Percentiles rank a stretch among this genome's conserved stretches.
Conservation (phyloP, 805 yeast genomes). For the Yarrowia bubula region DNA sequence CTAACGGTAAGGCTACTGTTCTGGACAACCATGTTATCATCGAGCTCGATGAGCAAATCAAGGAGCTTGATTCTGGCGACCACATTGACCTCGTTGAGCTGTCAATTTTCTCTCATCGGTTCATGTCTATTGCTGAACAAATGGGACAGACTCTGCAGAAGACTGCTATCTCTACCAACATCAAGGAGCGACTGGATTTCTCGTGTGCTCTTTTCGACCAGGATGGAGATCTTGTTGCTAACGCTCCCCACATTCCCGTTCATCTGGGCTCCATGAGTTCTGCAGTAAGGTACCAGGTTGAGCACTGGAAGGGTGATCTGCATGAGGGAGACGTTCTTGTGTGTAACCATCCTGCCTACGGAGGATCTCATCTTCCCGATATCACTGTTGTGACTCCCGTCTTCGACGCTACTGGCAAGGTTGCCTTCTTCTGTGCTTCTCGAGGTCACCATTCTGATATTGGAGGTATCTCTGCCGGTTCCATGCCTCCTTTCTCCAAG, state of each 20-base stretch:
- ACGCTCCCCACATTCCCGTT: slow-evolving; percentile 87
- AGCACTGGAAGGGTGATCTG: slow-evolving; percentile 61
- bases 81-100: slow-evolving; percentile 64
- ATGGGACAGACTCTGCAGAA: slow-evolving; percentile 80
- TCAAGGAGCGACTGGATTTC: slow-evolving; percentile 78
- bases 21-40: slow-evolving; percentile 63
- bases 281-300: slow-evolving; percentile 65
- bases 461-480: slow-evolving; percentile 88
- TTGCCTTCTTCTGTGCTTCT: slow-evolving; percentile 86
- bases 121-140: slow-evolving; percentile 88
- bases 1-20: slow-evolving; percentile 55
- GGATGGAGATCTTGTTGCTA: slow-evolving; percentile 76
- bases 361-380: slow-evolving; percentile 88
- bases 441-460: slow-evolving; percentile 97
- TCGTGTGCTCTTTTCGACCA: slow-evolving; percentile 81
- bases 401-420: slow-evolving; percentile 48
- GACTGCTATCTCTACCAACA: slow-evolving; percentile 78
- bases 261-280: slow-evolving; percentile 86
- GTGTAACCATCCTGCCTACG: slow-evolving; percentile 77
- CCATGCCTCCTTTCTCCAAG: slow-evolving; percentile 91
- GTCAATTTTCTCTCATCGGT: slow-evolving; percentile 77
- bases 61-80: slow-evolving; percentile 12
- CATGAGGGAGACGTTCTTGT: slow-evolving; percentile 72
- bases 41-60: slow-evolving; percentile 31
- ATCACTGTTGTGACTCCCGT: slow-evolving; percentile 93